phyloP scores from a whole-genome alignment of 345 rosid genomes.

The Erucastrum elatum region DNA sequence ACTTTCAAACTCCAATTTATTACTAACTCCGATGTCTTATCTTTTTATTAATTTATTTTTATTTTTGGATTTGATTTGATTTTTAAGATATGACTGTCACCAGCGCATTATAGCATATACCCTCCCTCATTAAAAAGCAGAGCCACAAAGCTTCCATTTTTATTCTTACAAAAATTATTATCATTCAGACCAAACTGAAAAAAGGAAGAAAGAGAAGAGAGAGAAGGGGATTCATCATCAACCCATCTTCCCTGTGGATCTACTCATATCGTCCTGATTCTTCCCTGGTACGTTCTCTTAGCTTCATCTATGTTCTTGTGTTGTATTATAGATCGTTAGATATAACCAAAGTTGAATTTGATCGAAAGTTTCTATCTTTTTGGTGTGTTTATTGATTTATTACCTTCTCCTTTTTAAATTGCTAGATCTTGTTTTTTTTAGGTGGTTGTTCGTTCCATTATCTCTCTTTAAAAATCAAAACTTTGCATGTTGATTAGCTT shows the following conservation, averaged over 20 bases:
- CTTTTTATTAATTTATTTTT: not conserved
- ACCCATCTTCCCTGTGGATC: conserved; percentile 30
- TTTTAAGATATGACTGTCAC: conserved; percentile 38
- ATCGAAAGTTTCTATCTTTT: conserved; percentile 4
- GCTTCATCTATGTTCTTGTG: not conserved
- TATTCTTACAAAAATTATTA: conserved; percentile 29
- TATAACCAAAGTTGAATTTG: not conserved
- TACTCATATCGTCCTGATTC: too few relatives aligned
- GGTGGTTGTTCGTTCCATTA: not conserved
- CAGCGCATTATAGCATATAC: conserved; percentile 36
- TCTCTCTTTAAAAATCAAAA: conserved; percentile 1
- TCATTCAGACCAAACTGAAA: conserved; percentile 29
- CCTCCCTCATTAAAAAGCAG: conserved; percentile 23
- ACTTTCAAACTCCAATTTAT: conserved; percentile 41
- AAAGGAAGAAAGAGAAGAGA: conserved; percentile 12
- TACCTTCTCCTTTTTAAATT: not conserved
- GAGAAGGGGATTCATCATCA: conserved; percentile 29
- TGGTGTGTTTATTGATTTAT: not conserved
- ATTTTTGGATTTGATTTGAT: not conserved
- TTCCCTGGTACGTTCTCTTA: conserved; percentile 7
- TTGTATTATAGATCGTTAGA: conserved; percentile 8
- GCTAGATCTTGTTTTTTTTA: not conserved
- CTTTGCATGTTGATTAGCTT: conserved; percentile 22
- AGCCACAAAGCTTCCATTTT: conserved; percentile 32
- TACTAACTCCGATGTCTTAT: conserved; percentile 33